Evolutionary conservation across 2,329 filamentous ascomycete genomes (phyloP), one percentile per base, ranked within the genome.

Genomic region (Alternaria rosae): DNA sequence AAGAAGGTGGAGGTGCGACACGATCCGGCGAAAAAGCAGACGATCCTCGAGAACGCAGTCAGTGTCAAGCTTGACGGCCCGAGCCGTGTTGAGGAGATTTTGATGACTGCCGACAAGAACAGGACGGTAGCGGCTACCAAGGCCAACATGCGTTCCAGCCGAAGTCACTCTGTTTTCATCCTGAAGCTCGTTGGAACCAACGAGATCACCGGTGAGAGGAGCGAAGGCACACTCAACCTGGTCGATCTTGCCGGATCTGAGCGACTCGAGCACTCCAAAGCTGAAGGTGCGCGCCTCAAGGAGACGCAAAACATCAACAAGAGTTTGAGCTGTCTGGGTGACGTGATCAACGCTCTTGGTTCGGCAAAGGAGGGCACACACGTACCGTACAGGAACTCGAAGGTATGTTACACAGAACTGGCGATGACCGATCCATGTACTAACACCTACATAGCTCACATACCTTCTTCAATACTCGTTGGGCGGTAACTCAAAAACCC

Each of bases 251-350:
- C 95, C 9, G 95, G 95, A 26, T 97, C 92, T 10, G 95, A 99
- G 80, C 87, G 94, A 48, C 84, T 97, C 41, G 94, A 94, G 80
- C 90, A 96, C 77, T 94, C 92, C 50, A 90, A 92, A 65, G 93
- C 91, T 4, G 92, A 94, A 61, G 94, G 94, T 2, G 93, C 94
- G 48, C 87, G 93, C 48, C 88, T 96, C 82, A 92, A 91, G 80
- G 95, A 99, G 82, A 97, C 95, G 1, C 94, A 97, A 74, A 97
- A 92, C 77, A 99, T 99, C 86, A 99, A 99, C 84, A 94, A 93
- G 82, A 95, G 91, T 71, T 83, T 99, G 70, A 93, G 92, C 73
- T 97, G 93, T 71, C 83, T 99, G 3, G 93, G 95, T 6, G 94
- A 98, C 79, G 95, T 99, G 26, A 97, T 99, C 74, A 92, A 92